Percentiles rank a stretch among this genome's conserved stretches.
Evolutionary conservation across 805 yeast species (phyloP).

Genomic region (Wickerhamomyces xylosicus): DNA sequence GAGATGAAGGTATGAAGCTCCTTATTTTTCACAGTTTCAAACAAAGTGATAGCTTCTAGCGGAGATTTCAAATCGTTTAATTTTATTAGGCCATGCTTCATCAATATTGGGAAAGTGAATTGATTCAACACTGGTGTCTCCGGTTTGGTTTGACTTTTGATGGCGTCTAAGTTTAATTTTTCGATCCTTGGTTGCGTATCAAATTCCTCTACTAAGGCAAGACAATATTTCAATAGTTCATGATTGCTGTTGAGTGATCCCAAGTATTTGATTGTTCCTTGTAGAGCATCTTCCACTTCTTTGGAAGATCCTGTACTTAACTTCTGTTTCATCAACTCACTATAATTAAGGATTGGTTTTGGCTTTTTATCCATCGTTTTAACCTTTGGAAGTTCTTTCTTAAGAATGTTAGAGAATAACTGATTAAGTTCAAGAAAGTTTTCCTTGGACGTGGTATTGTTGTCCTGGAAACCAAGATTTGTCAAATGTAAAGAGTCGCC

Average conservation of each 20-base stretch:
- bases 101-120: conserved; percentile 2
- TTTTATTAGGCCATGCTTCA: background rate
- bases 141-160: background rate
- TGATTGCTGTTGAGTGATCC: background rate
- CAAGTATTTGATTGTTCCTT: background rate
- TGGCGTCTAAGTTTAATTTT: background rate
- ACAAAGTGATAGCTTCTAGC: conserved; percentile 21
- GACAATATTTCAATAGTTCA: background rate
- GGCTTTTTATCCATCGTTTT: no score
- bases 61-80: conserved; percentile 2
- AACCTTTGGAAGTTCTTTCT: no score
- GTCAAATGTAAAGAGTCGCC: no score
- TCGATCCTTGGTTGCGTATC: background rate
- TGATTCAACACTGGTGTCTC: background rate
- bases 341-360: no score
- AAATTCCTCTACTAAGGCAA: background rate
- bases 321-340: background rate
- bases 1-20: conserved; percentile 21
- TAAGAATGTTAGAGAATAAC: no score
- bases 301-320: background rate
- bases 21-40: conserved; percentile 21
- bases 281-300: background rate
- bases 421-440: no score
- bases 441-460: no score
- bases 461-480: no score